Base-by-base conservation (phyloP, 441 rosid genomes). In the California macrophylla region DNA sequence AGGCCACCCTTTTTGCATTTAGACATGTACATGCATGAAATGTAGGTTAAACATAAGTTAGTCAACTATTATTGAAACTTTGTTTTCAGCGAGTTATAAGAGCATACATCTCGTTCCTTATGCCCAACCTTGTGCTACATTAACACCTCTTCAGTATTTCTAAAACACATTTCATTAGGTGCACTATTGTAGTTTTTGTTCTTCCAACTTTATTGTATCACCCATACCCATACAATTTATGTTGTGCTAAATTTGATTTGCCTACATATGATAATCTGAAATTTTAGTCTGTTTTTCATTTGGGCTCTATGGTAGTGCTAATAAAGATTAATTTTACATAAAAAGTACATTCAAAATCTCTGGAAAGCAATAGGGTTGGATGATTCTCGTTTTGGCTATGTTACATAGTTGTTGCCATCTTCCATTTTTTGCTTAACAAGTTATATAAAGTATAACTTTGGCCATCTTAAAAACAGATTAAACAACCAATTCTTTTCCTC, bases 401-500 rank as follows among this genome's bases (percentile, higher is more conserved):
- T 15, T 15, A 42, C 52, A 12, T 15, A 42, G 8, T 6, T 34
- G 6, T 34, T 34, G 8, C 40, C 40, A 50, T 50, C 7, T 6
- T 50, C 20, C 63, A 56, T 10, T 56, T 56, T n/a, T 21, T 23
- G 5, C 29, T 56, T 9, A 16, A 18, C 23, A 50, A 50, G 58
- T 50, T 50, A 18, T 16, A 56, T 56, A 15, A 56, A 21, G 63
- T 3, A 21, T 56, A 13, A 56, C 63, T 28, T 73, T 70, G 69
- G 67, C 47, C 36, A 68, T 68, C 25, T 30, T 70, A 36, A 71
- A 60, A 75, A 74, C 90, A 93, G 98, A 79, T 94, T 72, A 85
- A 86, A 82, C 93, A 84, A 74, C 97, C 98, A 13, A 81, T 90
- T 60, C 96, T 94, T 74, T 91, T 94, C 77, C 88, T 94, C 67